Base-by-base conservation (phyloP, 2,329 filamentous ascomycete species). In the Colletotrichum sp. region DNA sequence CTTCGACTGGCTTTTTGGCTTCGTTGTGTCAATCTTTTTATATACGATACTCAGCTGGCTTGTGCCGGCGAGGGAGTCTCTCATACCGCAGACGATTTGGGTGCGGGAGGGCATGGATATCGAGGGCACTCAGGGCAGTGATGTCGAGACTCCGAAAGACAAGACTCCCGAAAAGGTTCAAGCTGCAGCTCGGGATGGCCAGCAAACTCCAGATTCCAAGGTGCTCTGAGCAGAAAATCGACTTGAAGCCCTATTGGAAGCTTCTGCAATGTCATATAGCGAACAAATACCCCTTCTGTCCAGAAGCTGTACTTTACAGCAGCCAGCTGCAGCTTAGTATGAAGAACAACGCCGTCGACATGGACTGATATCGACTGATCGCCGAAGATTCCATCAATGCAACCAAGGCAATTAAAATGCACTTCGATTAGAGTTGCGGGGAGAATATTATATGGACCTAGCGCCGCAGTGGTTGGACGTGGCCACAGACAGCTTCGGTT, bases 1-100 rank as follows among this genome's bases (percentile, higher is more conserved):
- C 66, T 77, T 78, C 32, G 73, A 77, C 66, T 78, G 76, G 58
- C 72, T 78, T 13, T 78, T 75, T 64, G 77, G 77, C 7, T 78
- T 78, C 58, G 28, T 67, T 15, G 63, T 75, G 13, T 74, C 74
- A 4, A 48, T 71, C 16, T 75, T 75, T 21, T 55, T 75, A 7
- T 77, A 78, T 52, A 67, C 67, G 7, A 36, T 24, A 9, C 57
- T 78, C 24, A 77, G 55, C 60, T 75, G 71, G 74, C 66, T 75
- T 8, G 61, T 70, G n/a, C 77, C 77, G 57, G 74, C 77, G n/a
- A 60, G 34, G 26, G 71, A 77, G 32, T 77, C 77, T 8, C 32
- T 77, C 16, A 48, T 78, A 32, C 15, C 63, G 10, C 55, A 72
- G 32, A 75, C 77, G 10, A 66, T 78, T 26, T 75, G 64, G 74